Base-by-base conservation (phyloP, 345 rosid species). In the Arabis hirsuta region DNA sequence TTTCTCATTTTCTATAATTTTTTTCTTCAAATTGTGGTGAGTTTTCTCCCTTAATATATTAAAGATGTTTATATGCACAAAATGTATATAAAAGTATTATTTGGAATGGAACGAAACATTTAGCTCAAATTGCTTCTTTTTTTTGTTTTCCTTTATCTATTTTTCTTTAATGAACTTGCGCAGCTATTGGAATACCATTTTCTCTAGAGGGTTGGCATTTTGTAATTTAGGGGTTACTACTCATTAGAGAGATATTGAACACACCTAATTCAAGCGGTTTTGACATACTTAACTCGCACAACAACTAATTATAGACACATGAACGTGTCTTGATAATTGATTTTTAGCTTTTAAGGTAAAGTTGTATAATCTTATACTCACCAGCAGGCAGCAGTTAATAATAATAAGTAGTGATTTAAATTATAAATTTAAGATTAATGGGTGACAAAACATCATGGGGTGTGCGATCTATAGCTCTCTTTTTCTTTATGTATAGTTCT, bases 401-500 rank as follows among this genome's bases (percentile, higher is more conserved):
- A 50, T 72, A 22, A 51, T 51, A 10, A 44, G 10, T 13, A 22
- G 67, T 66, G 53, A 20, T 47, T 63, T 8, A 39, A 8, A 13
- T 39, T 38, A 26, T 65, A 39, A 51, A 7, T 67, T 48, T 66
- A 50, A 51, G 68, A 44, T 52, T 75, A 75, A 53, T 52, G 73
- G 78, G 44, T 67, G 73, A 74, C 78, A 74, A 67, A 74, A 6
- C 51, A 74, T 74, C 73, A 74, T 74, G 78, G 73, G 72, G 27
- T 74, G 67, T 74, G 55, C 54, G 14, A 74, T 68, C 31, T 67
- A 20, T 59, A 45, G 10, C 20, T 53, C 46, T 53, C 47, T 66
- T 51, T 66, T 29, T 51, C 55, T 67, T 64, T 48, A 36, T 63
- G 44, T 53, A 36, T 36, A 62, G 11, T 72, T 63, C 31, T 36